phyloP scores from a whole-genome alignment of 169 alveolate species.

The Babesia sp. region DNA sequence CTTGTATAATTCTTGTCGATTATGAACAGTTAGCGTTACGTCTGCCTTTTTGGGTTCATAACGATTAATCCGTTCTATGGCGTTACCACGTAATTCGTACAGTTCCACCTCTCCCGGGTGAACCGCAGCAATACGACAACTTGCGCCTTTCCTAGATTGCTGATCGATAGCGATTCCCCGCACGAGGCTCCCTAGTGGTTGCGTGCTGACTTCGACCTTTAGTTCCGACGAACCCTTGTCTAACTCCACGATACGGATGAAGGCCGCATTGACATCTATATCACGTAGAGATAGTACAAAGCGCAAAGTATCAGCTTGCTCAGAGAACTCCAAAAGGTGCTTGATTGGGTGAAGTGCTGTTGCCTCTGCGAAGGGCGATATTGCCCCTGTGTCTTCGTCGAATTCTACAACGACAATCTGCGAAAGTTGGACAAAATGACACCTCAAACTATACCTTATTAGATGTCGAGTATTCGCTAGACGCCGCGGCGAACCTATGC shows the following conservation, averaged over 20 bases:
- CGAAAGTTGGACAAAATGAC: not conserved
- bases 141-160: not conserved
- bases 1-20: slow-evolving; percentile 2
- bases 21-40: not conserved
- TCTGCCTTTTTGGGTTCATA: not conserved
- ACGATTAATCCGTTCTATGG: slow-evolving; percentile 1
- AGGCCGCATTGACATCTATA: slow-evolving; percentile 5
- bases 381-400: slow-evolving; percentile 19
- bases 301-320: not conserved
- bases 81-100: not conserved
- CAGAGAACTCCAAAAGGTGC: slow-evolving; percentile 21
- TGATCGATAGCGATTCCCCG: slow-evolving; percentile 34
- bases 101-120: slow-evolving; percentile 9
- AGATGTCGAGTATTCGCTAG: slow-evolving; percentile 34
- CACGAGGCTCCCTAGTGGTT: not conserved
- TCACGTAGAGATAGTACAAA: slow-evolving; percentile 11
- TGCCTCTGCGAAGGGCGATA: slow-evolving; percentile 4
- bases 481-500: slow-evolving; percentile 57
- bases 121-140: slow-evolving; percentile 18
- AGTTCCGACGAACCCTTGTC: not conserved
- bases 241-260: slow-evolving; percentile 13
- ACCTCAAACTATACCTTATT: slow-evolving; percentile 14
- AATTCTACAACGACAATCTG: slow-evolving; percentile 41
- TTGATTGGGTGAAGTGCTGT: slow-evolving; percentile 23
- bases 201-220: not conserved